Evolutionary conservation across 2,329 filamentous ascomycete genomes (phyloP).

Genomic region (Fusarium cyanostomum): DNA sequence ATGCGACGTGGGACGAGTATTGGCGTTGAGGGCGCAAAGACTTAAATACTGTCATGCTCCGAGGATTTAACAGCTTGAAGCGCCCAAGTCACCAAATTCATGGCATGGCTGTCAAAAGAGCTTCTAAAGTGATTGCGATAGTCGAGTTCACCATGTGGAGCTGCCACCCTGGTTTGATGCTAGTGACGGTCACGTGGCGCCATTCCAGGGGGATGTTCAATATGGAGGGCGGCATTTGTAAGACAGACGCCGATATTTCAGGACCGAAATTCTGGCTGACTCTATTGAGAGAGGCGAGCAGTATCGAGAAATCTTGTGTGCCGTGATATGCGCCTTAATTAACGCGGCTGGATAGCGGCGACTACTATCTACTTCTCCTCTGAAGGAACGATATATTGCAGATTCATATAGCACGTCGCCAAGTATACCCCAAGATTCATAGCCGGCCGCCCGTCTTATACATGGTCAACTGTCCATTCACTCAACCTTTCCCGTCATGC

Average conservation of each 20-base stretch:
- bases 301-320: no score
- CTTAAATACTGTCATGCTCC: conserved; percentile 6
- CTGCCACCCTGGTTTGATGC: conserved; percentile 39
- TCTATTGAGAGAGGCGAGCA: neutral
- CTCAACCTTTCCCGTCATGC: conserved; percentile 38
- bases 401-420: no score
- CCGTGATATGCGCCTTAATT: no score
- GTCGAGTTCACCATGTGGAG: conserved; percentile 31
- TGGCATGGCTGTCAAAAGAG: conserved; percentile 30
- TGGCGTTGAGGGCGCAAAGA: neutral
- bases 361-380: no score
- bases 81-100: conserved; percentile 22
- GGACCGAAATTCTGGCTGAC: no score
- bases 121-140: conserved; percentile 8
- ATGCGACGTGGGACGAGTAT: neutral
- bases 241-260: neutral
- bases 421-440: no score
- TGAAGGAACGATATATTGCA: no score
- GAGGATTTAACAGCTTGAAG: conserved; percentile 12
- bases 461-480: neutral
- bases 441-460: neutral
- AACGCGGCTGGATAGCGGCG: no score
- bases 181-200: conserved; percentile 35
- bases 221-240: neutral
- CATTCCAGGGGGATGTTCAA: conserved; percentile 7